Evolutionary conservation across 2,329 filamentous ascomycete species (phyloP).

Genomic region (Neofusicoccum ribis): DNA sequence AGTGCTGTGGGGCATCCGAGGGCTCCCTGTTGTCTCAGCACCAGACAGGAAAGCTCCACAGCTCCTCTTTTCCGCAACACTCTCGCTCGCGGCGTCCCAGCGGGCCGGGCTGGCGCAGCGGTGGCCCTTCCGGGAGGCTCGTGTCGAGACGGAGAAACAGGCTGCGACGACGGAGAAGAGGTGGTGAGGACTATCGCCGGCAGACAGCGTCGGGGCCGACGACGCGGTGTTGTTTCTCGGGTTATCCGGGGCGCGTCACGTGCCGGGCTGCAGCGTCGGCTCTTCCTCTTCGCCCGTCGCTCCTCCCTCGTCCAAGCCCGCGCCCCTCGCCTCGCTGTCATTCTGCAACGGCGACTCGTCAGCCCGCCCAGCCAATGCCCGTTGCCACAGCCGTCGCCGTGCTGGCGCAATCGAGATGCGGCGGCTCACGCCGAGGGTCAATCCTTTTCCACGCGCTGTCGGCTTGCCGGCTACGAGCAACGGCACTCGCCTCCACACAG

Average conservation of each 20-base stretch:
- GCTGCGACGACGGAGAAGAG: too few species aligned
- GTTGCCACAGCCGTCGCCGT: background rate
- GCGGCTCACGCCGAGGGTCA: background rate
- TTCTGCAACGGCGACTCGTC: background rate
- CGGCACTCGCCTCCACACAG: background rate
- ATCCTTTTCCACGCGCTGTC: background rate
- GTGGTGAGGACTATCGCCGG: too few species aligned
- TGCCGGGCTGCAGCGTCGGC: too few species aligned
- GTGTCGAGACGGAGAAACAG: too few species aligned
- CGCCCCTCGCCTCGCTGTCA: background rate
- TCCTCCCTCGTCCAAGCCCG: too few species aligned
- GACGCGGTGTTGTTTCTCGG: too few species aligned
- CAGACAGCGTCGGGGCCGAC: too few species aligned
- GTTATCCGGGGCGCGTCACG: too few species aligned
- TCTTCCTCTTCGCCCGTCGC: too few species aligned
- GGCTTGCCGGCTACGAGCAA: background rate
- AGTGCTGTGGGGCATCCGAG: background rate
- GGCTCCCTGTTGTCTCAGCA: conserved; percentile 1
- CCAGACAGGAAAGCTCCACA: background rate
- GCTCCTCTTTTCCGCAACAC: conserved; percentile 1
- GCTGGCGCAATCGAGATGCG: background rate
- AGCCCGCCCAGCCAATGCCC: background rate
- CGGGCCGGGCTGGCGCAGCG: background rate
- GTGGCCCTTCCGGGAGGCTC: too few species aligned
- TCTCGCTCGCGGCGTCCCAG: background rate